Evolutionary conservation across 352 stramenopile genomes (phyloP), one percentile per base, ranked within the genome.

Genomic region (Phytophthora foliorum): DNA sequence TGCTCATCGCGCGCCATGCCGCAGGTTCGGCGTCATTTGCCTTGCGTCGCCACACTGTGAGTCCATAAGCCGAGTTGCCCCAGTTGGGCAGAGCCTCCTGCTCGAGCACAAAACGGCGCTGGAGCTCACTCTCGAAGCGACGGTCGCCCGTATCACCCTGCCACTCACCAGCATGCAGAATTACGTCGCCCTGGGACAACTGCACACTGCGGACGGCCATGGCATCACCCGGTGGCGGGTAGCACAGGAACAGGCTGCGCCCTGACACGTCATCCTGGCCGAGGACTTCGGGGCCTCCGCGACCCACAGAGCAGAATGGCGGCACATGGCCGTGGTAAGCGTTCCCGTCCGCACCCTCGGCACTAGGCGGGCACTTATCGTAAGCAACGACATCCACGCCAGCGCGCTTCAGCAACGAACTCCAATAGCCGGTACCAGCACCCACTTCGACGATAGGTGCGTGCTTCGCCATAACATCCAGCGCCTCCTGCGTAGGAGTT

Each of bases 401-500:
- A 31, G 74, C 63, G 22, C 72, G 67, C 41, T 92, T 82, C 39
- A 98, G 62, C 16, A 94, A 62, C 34, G 81, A 83, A 44, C 79
- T 90, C 93, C 93, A 98, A 67, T 97, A 97, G 7, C 91, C 93
- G 6, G 89, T 97, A 48, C 93, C 93, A 14, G 93, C 93, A 5
- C 93, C 93, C 36, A 97, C 86, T 67, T 98, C 91, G 11, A 97
- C 80, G 51, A 98, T 79, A 46, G 86, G 84, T 3, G 80, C 74
- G 54, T 89, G 76, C 54, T 85, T 75, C 2, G 73, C 66, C 25
- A 92, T 67, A 29, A 81, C 59, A 34, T 74, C 51, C 24, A 95
- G 69, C 8, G 87, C 85, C 25, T 84, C 75, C 13, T 56, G 49
- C 0, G 83, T 90, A 4, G 87, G 87, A 11, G 86, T 93, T 10